Percentiles rank a stretch among this genome's conserved stretches.
Conservation (phyloP, 257 asterid genomes). For the Leptodermis oblonga region DNA sequence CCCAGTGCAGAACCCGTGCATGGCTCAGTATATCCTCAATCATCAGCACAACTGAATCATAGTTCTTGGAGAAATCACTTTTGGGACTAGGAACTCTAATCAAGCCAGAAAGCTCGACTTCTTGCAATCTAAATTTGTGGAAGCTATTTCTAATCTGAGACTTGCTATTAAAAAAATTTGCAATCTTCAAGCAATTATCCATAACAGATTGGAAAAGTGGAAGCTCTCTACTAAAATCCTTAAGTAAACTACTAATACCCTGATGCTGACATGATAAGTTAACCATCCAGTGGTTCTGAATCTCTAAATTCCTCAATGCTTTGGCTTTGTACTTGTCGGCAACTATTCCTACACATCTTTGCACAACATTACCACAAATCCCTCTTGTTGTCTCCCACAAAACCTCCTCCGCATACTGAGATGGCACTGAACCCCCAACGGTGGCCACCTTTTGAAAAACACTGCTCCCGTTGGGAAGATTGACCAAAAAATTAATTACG, state of each 20-base stretch:
- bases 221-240: constrained; percentile 67
- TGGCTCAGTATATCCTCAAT: constrained; percentile 63
- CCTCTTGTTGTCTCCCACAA: constrained; percentile 53
- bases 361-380: constrained; percentile 44
- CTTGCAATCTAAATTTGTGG: constrained; percentile 54
- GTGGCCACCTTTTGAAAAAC: constrained; percentile 60
- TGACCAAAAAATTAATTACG: constrained; percentile 50
- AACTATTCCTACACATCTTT: constrained; percentile 68
- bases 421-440: constrained; percentile 39
- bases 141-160: constrained; percentile 58
- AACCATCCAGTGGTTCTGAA: constrained; percentile 75
- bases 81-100: constrained; percentile 56
- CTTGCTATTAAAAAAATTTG: constrained; percentile 51
- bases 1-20: constrained; percentile 52
- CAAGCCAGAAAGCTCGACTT: constrained; percentile 42
- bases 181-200: constrained; percentile 60
- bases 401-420: constrained; percentile 70
- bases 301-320: constrained; percentile 64
- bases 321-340: constrained; percentile 68
- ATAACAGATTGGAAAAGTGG: constrained; percentile 53
- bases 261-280: constrained; percentile 71
- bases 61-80: constrained; percentile 42
- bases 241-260: constrained; percentile 60
- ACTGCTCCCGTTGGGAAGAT: constrained; percentile 76
- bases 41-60: constrained; percentile 45